phyloP scores from a whole-genome alignment of 768 basidiomycete genomes.

The Galerina sulciceps region DNA sequence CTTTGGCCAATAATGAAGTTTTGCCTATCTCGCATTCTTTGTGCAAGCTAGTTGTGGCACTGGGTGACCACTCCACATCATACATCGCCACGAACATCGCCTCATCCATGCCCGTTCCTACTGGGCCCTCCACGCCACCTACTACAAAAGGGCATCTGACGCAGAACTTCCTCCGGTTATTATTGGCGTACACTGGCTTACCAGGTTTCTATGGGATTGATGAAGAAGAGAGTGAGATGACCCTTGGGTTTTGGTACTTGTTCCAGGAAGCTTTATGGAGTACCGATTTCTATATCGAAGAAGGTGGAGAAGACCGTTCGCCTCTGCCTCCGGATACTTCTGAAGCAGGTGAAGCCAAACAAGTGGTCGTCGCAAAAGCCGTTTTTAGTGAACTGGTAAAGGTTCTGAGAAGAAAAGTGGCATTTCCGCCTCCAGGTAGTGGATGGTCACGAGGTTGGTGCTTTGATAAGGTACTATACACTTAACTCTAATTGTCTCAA shows the following conservation, averaged over 20 bases:
- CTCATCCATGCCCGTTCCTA: slow-evolving; percentile 40
- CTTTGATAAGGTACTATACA: background rate
- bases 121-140: slow-evolving; percentile 26
- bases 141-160: slow-evolving; percentile 54
- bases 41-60: slow-evolving; percentile 78
- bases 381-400: slow-evolving; percentile 82
- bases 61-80: slow-evolving; percentile 85
- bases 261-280: slow-evolving; percentile 88
- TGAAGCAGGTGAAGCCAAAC: slow-evolving; percentile 30
- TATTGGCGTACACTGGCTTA: slow-evolving; percentile 73
- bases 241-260: slow-evolving; percentile 88
- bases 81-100: slow-evolving; percentile 77
- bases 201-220: slow-evolving; percentile 81
- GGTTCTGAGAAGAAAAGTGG: slow-evolving; percentile 72
- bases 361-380: slow-evolving; percentile 64
- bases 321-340: slow-evolving; percentile 22
- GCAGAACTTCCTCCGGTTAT: slow-evolving; percentile 71
- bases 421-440: slow-evolving; percentile 61
- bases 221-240: slow-evolving; percentile 88
- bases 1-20: slow-evolving; percentile 42
- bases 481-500: slow-evolving; percentile 11
- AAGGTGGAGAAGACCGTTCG: slow-evolving; percentile 36
- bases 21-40: slow-evolving; percentile 69
- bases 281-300: slow-evolving; percentile 54
- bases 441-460: slow-evolving; percentile 74